These are phyloP conservation scores for Solanum piurae DNA, from an alignment of 257 asterid genomes.

Conservation along the genomic window DNA sequence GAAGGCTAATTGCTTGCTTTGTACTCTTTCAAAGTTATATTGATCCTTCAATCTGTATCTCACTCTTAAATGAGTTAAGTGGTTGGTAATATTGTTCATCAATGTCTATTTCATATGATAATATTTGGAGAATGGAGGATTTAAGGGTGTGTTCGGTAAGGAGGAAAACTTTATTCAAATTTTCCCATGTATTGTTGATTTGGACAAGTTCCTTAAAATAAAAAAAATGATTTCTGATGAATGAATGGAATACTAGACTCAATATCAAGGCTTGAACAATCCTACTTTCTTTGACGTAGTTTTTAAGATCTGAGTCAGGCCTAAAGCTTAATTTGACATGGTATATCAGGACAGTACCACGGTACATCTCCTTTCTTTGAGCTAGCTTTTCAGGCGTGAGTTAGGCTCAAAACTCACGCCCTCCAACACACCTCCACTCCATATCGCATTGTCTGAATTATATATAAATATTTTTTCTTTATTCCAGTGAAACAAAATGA, in stretches of 20 bases:
- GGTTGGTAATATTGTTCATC: background rate
- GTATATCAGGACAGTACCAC: background rate
- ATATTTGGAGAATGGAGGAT: background rate
- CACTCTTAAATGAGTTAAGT: background rate
- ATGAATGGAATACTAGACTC: background rate
- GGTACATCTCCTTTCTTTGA: background rate
- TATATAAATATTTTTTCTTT: background rate
- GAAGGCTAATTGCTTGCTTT: background rate
- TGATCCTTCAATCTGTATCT: background rate
- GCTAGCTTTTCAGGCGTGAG: background rate
- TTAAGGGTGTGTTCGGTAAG: background rate
- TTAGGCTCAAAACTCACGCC: background rate
- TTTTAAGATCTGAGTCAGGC: too few species aligned
- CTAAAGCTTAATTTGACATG: too few species aligned
- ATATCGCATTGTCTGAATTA: background rate
- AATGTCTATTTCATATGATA: background rate
- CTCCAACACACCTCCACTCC: background rate
- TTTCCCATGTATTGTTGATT: background rate
- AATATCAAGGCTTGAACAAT: too few species aligned
- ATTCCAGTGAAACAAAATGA: background rate
- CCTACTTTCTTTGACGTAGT: background rate
- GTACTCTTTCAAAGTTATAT: background rate
- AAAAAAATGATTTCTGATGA: background rate
- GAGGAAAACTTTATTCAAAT: background rate
- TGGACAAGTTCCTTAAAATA: background rate